Evolutionary conservation across 108 stramenopile species (phyloP), one percentile per base, ranked within the genome.

Genomic region (Nitzschia sp.): DNA sequence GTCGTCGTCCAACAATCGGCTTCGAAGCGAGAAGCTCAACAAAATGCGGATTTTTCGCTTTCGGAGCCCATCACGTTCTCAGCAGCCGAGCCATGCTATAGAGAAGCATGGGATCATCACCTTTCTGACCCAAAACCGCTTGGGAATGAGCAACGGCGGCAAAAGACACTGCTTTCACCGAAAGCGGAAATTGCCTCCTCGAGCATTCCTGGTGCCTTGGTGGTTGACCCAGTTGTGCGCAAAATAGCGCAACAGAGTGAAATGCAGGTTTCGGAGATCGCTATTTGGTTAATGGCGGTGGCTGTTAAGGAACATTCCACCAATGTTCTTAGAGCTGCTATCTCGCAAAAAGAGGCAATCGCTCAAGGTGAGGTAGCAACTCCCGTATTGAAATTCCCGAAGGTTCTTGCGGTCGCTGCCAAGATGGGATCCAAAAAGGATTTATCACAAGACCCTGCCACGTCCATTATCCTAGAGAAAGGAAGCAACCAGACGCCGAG

Each of bases 241-340:
- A 55, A 75, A 48, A 57, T 69, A 38, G 68, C 65, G 23, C 47
- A 78, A 47, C 50, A 82, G 33, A 74, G 53, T 23, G 69, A 69
- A 0, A 61, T 89, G 78, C 68, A 64, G 30, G 81, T 81, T 21
- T 83, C 87, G 8, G 86, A 92, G 54, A 66, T 85, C 64, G 88
- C 91, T 2, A 63, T 86, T 8, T 92, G 91, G 87, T 66, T 92
- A 29, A 31, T 88, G 60, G 63, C 82, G 34, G 73, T 86, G 29
- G 86, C 86, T 19, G 79, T 82, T 29, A 83, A 80, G 29, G 86
- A 92, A 38, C 72, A 87, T 57, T 45, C 83, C n/a, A 68, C 25
- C 19, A 57, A 59, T 19, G 32, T 88, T 5, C 59, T 88, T 2
- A 73, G 77, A 46, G 68, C 69, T 32, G 64, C 81, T 0, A 77